Base-by-base conservation (phyloP, 2,329 filamentous ascomycete species). In the Cercospora sp. region DNA sequence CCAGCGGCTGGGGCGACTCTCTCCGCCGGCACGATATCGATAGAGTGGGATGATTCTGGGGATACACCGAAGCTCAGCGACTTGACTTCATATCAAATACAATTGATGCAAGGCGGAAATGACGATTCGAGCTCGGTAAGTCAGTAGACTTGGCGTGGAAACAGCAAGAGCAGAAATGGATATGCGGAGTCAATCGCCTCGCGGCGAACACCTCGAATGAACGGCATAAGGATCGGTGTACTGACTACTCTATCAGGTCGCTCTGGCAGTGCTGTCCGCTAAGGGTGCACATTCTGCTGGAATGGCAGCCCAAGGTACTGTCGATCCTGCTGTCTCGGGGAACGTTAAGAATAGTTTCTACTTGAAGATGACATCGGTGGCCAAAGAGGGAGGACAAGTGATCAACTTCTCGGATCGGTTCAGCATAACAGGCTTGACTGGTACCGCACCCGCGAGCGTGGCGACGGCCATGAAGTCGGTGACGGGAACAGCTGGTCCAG, bases 331-430 rank as follows among this genome's bases (percentile, higher is more conserved):
- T 6, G 13, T 74, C n/a, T 74, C 76, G 33, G 75, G 68, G 8
- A 58, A 66, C 58, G 80, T 82, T 5, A 78, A 78, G 61, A 87
- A 89, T 5, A 51, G 57, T 71, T 88, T 86, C 78, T 89, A 88
- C 76, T 77, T 89, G 16, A 85, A 85, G 70, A 88, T 91, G 77
- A 79, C 86, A 66, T 85, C 87, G 16, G 82, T 82, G 6, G 84
- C 83, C 5, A 81, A 82, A 18, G 82, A 83, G n/a, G 85, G 86
- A 42, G 85, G 85, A 33, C 84, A 83, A 3, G 80, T 88, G 20
- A 85, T 83, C 65, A 88, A 86, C 73, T 90, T 84, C 76, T 90
- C 88, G 10, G 73, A 81, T 60, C 88, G 89, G 69, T 92, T 92
- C 79, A 84, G 86, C n/a, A 80, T 91, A 63, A 82, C 82, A 10